These are phyloP conservation scores for Mikania micrantha DNA, from an alignment of 129 eudicot species.

Conservation along the genomic window DNA sequence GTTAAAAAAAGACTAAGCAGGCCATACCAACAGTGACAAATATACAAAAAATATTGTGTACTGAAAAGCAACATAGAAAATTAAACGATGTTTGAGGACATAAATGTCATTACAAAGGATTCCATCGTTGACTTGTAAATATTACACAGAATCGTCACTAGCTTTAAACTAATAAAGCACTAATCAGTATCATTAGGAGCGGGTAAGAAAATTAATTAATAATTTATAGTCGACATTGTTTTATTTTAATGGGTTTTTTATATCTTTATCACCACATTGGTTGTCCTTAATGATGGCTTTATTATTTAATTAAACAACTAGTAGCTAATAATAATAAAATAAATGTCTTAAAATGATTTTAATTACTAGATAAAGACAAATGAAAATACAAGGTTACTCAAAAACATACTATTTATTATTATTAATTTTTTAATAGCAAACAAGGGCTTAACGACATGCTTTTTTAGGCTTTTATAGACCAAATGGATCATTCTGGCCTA, in stretches of 20 bases:
- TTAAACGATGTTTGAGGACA: slow-evolving; percentile 9
- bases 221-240: slow-evolving; percentile 20
- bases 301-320: background rate
- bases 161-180: slow-evolving; percentile 18
- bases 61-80: background rate
- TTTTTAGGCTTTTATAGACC: too few relatives aligned
- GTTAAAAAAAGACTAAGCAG: slow-evolving; percentile 11
- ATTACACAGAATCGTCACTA: slow-evolving; percentile 16
- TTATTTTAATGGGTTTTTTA: slow-evolving; percentile 9
- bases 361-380: background rate
- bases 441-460: too few relatives aligned
- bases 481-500: too few relatives aligned
- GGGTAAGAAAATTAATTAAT: slow-evolving; percentile 19
- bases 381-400: background rate
- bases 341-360: background rate
- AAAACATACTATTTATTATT: too few relatives aligned
- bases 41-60: slow-evolving; percentile 15
- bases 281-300: slow-evolving; percentile 11
- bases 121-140: slow-evolving; percentile 26
- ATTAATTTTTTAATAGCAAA: background rate
- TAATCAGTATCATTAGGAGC: slow-evolving; percentile 17
- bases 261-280: slow-evolving; percentile 16
- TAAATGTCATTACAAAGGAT: background rate
- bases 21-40: slow-evolving; percentile 20
- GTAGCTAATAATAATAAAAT: background rate